These are phyloP conservation scores for Primulina huaijiensis DNA, from an alignment of 257 asterid species.

Conservation along the genomic window DNA sequence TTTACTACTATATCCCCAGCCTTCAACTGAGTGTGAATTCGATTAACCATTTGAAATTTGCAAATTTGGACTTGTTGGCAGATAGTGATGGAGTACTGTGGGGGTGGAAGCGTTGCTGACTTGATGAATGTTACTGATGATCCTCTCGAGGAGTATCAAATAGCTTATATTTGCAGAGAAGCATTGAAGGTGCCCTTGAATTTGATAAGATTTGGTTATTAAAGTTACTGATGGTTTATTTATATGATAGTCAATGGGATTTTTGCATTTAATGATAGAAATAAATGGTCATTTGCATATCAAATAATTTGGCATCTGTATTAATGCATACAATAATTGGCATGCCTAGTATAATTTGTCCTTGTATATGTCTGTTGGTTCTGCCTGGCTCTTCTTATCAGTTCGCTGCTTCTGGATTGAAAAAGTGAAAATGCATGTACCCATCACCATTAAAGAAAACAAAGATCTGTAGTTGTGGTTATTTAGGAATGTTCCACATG, in stretches of 20 bases:
- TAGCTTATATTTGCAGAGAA: slow-evolving; percentile 89
- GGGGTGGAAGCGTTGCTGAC: slow-evolving; percentile 99
- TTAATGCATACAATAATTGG: neutral
- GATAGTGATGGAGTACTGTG: slow-evolving; percentile 99
- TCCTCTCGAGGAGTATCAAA: slow-evolving; percentile 87
- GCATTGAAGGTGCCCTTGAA: slow-evolving; percentile 69
- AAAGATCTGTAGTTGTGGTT: neutral
- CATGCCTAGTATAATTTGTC: neutral
- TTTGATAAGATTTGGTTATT: slow-evolving; percentile 23
- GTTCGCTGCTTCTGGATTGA: neutral
- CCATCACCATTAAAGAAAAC: neutral
- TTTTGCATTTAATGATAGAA: slow-evolving; percentile 3
- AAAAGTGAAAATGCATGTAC: neutral
- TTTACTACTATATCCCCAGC: too few relatives aligned
- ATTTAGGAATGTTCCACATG: slow-evolving; percentile 18
- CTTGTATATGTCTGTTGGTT: slow-evolving; percentile 4
- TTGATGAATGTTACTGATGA: slow-evolving; percentile 87
- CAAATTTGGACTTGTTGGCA: slow-evolving; percentile 45
- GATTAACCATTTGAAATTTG: slow-evolving; percentile 14
- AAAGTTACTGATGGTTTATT: slow-evolving; percentile 11
- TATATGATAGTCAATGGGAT: neutral
- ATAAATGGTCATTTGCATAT: slow-evolving; percentile 3
- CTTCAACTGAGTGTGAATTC: slow-evolving; percentile 17
- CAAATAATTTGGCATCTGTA: neutral
- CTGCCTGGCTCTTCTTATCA: slow-evolving; percentile 2